Conservation (phyloP, 1,284 basidiomycete species). For the Cutaneotrichosporon cyanovorans region DNA sequence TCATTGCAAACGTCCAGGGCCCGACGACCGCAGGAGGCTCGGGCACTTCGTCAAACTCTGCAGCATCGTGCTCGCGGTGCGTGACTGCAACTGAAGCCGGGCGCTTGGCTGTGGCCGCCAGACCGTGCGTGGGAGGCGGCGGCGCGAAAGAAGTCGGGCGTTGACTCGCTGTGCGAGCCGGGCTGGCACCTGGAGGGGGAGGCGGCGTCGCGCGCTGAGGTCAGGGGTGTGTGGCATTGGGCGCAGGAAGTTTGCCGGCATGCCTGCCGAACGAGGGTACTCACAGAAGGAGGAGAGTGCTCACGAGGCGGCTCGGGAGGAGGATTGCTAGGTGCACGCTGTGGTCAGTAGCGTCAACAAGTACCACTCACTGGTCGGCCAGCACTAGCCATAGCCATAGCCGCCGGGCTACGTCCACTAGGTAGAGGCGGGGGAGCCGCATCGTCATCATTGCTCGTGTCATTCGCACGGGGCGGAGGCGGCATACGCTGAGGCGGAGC, state of each 20-base stretch:
- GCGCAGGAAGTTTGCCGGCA: no score
- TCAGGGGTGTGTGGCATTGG: no score
- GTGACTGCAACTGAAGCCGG: constrained; percentile 26
- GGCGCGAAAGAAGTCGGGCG: constrained; percentile 4
- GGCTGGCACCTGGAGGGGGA: constrained; percentile 25
- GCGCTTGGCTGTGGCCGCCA: constrained; percentile 12
- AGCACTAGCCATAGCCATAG: constrained; percentile 15
- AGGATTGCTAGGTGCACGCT: constrained; percentile 8
- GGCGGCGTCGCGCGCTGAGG: constrained; percentile 1
- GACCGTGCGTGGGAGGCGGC: constrained; percentile 1
- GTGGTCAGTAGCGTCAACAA: background rate
- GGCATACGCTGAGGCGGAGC: constrained; percentile 11
- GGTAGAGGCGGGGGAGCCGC: constrained; percentile 30
- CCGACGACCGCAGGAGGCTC: constrained; percentile 43
- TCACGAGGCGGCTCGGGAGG: constrained; percentile 3
- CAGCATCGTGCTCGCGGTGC: constrained; percentile 2
- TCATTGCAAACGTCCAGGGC: constrained; percentile 44
- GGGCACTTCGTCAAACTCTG: constrained; percentile 18
- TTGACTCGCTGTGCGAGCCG: constrained; percentile 9
- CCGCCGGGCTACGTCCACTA: constrained; percentile 29
- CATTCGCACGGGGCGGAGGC: no score
- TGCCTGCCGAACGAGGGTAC: background rate
- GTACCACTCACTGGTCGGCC: background rate
- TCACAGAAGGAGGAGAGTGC: background rate
- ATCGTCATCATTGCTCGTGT: constrained; percentile 15